Evolutionary conservation across 768 basidiomycete genomes (phyloP), one percentile per base, ranked within the genome.

Genomic region (Russula virescens): DNA sequence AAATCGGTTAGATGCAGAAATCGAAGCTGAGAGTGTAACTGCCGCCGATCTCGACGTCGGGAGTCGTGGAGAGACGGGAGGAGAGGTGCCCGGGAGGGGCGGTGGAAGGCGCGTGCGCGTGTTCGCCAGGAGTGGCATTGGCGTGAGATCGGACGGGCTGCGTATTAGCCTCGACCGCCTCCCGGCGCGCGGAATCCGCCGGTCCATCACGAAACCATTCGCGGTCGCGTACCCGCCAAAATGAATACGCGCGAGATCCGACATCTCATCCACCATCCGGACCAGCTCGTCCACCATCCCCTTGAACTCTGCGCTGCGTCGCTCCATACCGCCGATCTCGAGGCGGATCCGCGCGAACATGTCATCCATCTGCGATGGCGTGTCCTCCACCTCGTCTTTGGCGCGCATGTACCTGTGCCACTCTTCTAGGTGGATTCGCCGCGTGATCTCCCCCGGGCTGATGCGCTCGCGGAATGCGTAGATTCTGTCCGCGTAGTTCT

Each of bases 381-480:
- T 45, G 38, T 65, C 56, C 34, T 0, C 13, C 21, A 13, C 18
- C 18, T n/a, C 48, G 28, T n/a, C 60, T 13, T 40, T 54, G 34
- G n/a, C 21, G 14, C 21, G 18, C 7, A 21, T n/a, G 45, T 61
- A 67, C 13, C 43, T 26, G 26, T 43, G 35, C 66, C 66, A 67
- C 11, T 65, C 48, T 31, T 67, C 66, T 5, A 58, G 56, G 28
- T 65, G 60, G 47, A 62, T 51, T 3, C 49, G 57, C 3, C 64
- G 64, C 49, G 66, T 65, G 48, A 67, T 43, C 34, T 62, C 66
- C 16, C 66, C 66, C 2, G 43, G 34, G 28, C 64, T 64, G 53
- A 67, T 65, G 49, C 64, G 50, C 31, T 65, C 66, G 26, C 65
- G 59, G 35, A 67, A 67, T 8, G 50, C 31, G 60, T 23, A 52